A percentile compares a stretch with the other conserved stretches of the same genome.
Conservation (phyloP, 148 eudicot genomes). For the Rheum nobile region DNA sequence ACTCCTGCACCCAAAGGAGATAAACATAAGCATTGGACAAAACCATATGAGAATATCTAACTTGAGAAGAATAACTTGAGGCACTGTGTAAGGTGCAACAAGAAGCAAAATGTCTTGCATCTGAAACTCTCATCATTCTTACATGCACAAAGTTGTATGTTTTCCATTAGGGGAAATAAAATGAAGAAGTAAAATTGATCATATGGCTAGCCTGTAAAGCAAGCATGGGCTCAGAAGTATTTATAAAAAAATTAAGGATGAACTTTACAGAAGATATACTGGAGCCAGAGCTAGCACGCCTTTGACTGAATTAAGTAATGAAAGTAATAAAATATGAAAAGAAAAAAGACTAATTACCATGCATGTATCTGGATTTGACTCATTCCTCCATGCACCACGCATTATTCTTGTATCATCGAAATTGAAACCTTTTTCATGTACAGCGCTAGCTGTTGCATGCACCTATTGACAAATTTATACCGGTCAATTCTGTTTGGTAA, state of each 20-base stretch:
- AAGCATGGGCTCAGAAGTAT: background rate
- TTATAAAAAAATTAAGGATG: background rate
- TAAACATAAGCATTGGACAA: background rate
- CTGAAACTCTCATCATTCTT: background rate
- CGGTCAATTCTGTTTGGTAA: conserved; percentile 10
- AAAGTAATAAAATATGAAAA: background rate
- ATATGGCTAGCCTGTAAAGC: background rate
- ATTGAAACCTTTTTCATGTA: conserved; percentile 86
- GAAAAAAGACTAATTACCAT: conserved; percentile 30
- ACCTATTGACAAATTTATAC: conserved; percentile 19
- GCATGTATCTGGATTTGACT: conserved; percentile 85
- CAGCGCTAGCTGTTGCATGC: conserved; percentile 37
- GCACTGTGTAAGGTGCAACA: background rate
- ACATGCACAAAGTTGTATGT: background rate
- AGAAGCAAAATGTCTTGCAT: background rate
- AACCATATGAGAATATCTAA: background rate
- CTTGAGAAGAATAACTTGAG: background rate
- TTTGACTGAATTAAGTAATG: background rate
- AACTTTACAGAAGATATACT: background rate
- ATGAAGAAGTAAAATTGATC: background rate
- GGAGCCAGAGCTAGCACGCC: background rate
- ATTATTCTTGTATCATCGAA: conserved; percentile 85
- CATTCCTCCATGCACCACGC: conserved; percentile 98
- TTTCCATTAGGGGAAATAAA: background rate
- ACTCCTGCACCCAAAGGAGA: conserved; percentile 42